phyloP scores from a whole-genome alignment of 305 asterid species.

The Solanum hybrid region DNA sequence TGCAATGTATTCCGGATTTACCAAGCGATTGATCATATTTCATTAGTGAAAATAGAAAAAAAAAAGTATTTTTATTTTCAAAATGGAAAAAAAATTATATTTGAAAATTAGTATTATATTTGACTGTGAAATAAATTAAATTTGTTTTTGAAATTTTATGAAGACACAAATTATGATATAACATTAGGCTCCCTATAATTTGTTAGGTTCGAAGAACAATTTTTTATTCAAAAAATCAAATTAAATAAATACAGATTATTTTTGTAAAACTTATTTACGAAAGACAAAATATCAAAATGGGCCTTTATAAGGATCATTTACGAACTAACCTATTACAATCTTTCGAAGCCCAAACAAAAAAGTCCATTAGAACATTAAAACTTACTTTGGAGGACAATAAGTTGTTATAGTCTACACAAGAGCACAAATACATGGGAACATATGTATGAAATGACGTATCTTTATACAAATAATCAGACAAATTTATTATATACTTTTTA shows the following conservation, averaged over 20 bases:
- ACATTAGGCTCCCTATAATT: neutral
- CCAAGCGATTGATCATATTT: neutral
- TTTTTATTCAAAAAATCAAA: too few species aligned
- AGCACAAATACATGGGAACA: neutral
- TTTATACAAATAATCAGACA: neutral
- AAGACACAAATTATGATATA: neutral
- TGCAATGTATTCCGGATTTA: neutral
- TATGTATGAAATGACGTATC: neutral
- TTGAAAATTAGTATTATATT: too few species aligned
- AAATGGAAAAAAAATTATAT: too few species aligned
- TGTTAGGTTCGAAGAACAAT: neutral
- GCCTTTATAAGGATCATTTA: neutral
- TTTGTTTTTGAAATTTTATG: neutral
- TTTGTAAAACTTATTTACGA: too few species aligned
- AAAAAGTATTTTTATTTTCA: too few species aligned
- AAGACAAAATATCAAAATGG: neutral
- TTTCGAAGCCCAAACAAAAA: neutral
- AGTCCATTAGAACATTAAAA: neutral
- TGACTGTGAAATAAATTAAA: neutral
- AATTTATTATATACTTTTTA: neutral
- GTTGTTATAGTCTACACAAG: neutral
- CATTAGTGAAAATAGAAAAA: neutral
- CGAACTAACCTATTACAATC: neutral
- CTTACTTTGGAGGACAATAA: neutral
- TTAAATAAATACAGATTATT: too few species aligned